Conservation (phyloP, 371 early-diverging fungal genomes). For the Mortierella sp. region DNA sequence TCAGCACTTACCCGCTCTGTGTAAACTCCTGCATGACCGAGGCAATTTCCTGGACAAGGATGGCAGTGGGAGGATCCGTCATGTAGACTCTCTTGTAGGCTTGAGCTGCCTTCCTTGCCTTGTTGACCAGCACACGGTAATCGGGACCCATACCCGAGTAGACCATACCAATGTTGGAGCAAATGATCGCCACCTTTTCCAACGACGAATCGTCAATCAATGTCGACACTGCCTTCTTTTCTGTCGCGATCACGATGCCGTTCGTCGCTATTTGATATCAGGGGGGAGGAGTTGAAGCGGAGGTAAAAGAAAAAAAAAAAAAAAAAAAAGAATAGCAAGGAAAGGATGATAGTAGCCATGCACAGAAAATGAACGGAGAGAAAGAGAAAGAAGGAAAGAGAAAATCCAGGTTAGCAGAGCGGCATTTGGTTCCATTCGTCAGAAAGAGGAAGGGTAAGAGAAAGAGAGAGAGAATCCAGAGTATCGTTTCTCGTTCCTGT, state of each 20-base stretch:
- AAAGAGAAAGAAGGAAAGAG: background rate
- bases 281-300: background rate
- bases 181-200: slow-evolving; percentile 91
- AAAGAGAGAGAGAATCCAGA: no score
- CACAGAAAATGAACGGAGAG: background rate
- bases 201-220: slow-evolving; percentile 92
- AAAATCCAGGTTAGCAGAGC: background rate
- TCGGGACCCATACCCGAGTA: slow-evolving; percentile 99
- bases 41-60: slow-evolving; percentile 96
- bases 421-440: background rate
- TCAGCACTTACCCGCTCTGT: slow-evolving; percentile 87
- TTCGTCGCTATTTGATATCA: slow-evolving; percentile 80
- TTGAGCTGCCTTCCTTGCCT: slow-evolving; percentile 97
- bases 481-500: no score
- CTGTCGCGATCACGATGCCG: slow-evolving; percentile 98
- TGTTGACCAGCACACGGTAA: slow-evolving; percentile 93
- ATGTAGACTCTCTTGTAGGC: slow-evolving; percentile 92
- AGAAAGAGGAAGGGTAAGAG: background rate
- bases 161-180: slow-evolving; percentile 95
- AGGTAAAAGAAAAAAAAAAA: background rate
- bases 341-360: no score
- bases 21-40: slow-evolving; percentile 99
- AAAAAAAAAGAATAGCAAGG: slow-evolving; percentile 2
- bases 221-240: slow-evolving; percentile 94
- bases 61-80: slow-evolving; percentile 94